Percentiles rank a stretch among this genome's conserved stretches.
Evolutionary conservation across 371 early-diverging fungal genomes (phyloP).

Genomic region (Lichtheimia hyalospora): DNA sequence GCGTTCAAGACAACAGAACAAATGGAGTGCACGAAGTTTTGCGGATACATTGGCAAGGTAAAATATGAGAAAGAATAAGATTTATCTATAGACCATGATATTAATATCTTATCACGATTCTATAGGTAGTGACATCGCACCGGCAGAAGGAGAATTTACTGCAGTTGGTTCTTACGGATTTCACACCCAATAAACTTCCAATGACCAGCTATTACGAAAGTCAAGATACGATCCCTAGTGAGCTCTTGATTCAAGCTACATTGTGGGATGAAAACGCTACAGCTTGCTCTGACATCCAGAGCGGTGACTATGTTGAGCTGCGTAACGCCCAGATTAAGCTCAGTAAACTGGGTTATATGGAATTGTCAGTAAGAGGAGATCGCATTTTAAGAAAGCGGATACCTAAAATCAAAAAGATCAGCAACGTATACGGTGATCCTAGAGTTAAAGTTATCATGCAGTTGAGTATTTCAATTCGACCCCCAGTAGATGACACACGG

Average conservation of each 20-base stretch:
- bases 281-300: slow-evolving; percentile 4
- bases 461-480: background rate
- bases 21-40: too few relatives aligned
- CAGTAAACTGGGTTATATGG: slow-evolving; percentile 1
- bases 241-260: slow-evolving; percentile 15
- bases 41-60: too few relatives aligned
- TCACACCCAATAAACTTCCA: slow-evolving; percentile 16
- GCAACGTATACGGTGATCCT: background rate
- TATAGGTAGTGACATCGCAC: background rate
- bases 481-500: background rate
- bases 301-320: slow-evolving; percentile 12
- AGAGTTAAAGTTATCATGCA: background rate
- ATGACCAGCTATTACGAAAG: background rate
- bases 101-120: too few relatives aligned
- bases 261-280: slow-evolving; percentile 25
- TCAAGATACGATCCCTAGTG: background rate
- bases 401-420: slow-evolving; percentile 8
- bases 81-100: too few relatives aligned
- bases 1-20: too few relatives aligned
- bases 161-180: slow-evolving; percentile 26
- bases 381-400: background rate
- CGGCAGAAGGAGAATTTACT: too few relatives aligned
- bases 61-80: too few relatives aligned
- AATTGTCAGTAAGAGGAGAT: slow-evolving; percentile 9
- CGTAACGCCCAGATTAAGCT: slow-evolving; percentile 6